phyloP scores from a whole-genome alignment of 1,284 basidiomycete genomes.

The Ganoderma multipileum region DNA sequence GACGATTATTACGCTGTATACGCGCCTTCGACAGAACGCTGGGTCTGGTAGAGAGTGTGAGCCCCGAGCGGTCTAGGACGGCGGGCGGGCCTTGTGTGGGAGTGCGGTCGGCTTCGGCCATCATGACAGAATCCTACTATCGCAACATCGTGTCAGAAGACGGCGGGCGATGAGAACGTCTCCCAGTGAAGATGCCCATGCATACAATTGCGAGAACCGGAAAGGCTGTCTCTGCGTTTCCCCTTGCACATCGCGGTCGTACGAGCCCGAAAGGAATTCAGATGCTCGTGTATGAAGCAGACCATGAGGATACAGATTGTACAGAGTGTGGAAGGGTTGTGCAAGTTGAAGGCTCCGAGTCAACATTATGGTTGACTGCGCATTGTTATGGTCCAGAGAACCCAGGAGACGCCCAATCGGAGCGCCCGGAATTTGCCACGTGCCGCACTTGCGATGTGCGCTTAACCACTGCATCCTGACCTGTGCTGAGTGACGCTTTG shows the following conservation, averaged over 20 bases:
- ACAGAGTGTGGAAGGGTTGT: background rate
- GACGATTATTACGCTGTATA: background rate
- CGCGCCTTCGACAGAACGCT: background rate
- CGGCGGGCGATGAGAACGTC: background rate
- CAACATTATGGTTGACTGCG: too few species aligned
- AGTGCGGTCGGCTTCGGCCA: background rate
- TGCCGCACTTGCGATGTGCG: background rate
- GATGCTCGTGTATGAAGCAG: background rate
- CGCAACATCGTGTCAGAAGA: background rate
- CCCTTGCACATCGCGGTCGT: background rate
- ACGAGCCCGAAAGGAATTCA: background rate
- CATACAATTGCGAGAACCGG: background rate
- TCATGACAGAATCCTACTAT: background rate
- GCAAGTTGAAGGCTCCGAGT: background rate
- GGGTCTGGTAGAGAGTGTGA: background rate
- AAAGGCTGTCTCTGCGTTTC: background rate
- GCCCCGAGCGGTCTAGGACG: constrained; percentile 1
- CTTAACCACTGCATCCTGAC: background rate
- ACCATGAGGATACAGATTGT: background rate
- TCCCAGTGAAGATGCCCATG: background rate
- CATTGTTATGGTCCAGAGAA: too few species aligned
- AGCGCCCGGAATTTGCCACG: background rate
- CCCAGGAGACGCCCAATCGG: background rate
- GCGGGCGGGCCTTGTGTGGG: background rate
- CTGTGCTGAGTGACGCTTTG: background rate